Evolutionary conservation across 371 early-diverging fungal species (phyloP), one percentile per base, ranked within the genome.

Genomic region (Saksenaea oblongispora): DNA sequence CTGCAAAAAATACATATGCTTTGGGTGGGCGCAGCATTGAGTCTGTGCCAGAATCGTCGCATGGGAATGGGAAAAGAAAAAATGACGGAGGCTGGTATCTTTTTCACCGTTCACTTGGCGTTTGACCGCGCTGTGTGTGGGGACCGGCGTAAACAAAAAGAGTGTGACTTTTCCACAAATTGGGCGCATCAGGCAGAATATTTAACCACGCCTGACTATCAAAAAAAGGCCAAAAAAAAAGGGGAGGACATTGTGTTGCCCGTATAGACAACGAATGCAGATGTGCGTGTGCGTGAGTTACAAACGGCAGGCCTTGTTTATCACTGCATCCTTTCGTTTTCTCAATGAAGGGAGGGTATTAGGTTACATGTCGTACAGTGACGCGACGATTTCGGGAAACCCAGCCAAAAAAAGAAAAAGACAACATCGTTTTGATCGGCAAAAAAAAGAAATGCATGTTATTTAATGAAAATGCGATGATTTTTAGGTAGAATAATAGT

Each of bases 1-100:
- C 22, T 63, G 34, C 73, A 73, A 37, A 69, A 70, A 67, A 67
- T 69, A 70, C 70, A 73, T 47, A 27, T 37, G 54, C 62, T 36
- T 62, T 53, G 63, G 54, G 54, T 61, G 28, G 70, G 66, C 67
- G 59, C 64, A 31, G 41, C 44, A 57, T 51, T 66, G 18, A 73
- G 22, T 62, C 73, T 70, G 39, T 63, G 70, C 73, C 73, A 73
- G 42, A 73, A 65, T 56, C 67, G 66, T 63, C 60, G 70, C 73
- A 73, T 73, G 51, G 22, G 22, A 39, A n/a, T 14, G 39, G n/a
- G 39, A 3, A 39, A 39, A 39, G n/a, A 11, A 39, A 11, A 39
- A 39, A n/a, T n/a, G n/a, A n/a, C n/a, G n/a, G n/a, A n/a, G n/a
- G n/a, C n/a, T n/a, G n/a, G n/a, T n/a, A n/a, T n/a, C n/a, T n/a